Conservation (phyloP, 129 eudicot species). For the Lactuca sativa region DNA sequence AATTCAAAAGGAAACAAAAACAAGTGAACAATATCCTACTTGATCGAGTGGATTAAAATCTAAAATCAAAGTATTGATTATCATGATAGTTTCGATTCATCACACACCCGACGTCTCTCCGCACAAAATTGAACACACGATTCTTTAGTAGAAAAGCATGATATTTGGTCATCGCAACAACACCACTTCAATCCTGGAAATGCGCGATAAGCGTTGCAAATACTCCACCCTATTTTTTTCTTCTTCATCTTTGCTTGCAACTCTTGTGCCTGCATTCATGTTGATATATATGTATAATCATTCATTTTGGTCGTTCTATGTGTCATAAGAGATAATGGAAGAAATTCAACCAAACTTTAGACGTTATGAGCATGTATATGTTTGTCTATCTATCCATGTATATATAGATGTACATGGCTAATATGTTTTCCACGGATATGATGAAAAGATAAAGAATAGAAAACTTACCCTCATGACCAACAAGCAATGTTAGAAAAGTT, state of each 20-base stretch:
- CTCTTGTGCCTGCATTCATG: background rate
- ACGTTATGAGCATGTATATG: no score
- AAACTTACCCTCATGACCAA: conserved; percentile 1
- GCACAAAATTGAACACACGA: background rate
- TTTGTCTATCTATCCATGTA: no score
- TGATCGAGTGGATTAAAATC: no score
- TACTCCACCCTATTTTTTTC: background rate
- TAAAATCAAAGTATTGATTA: background rate
- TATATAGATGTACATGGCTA: no score
- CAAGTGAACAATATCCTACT: no score
- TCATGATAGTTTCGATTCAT: background rate
- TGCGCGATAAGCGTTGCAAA: background rate
- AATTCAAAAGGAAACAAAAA: no score
- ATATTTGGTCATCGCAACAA: background rate
- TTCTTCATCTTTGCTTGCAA: background rate
- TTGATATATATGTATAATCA: background rate
- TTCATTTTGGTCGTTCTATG: no score
- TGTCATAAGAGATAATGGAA: no score
- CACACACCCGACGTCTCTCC: background rate
- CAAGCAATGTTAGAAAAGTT: background rate
- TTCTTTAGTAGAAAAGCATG: background rate
- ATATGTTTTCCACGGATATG: background rate
- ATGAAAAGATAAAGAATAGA: background rate
- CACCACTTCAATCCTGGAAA: background rate
- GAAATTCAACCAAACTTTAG: no score